Conservation (phyloP, 1,139 yeast genomes). For the Kodamaea suecica region DNA sequence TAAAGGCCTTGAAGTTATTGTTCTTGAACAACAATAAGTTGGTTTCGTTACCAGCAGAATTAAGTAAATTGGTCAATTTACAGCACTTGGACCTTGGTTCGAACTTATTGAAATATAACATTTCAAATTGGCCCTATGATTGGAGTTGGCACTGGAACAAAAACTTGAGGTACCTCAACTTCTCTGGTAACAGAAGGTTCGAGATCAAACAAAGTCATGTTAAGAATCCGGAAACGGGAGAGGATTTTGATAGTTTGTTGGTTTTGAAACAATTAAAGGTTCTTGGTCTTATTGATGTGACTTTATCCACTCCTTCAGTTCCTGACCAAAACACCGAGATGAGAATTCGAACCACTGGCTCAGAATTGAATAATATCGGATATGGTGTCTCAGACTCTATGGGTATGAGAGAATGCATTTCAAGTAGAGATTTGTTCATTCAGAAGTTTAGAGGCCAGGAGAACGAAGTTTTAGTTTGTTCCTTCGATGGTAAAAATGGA, state of each 20-base stretch:
- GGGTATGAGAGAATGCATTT: slow-evolving; percentile 65
- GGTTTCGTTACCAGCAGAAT: slow-evolving; percentile 85
- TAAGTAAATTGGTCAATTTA: slow-evolving; percentile 64
- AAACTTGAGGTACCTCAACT: slow-evolving; percentile 73
- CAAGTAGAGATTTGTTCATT: slow-evolving; percentile 79
- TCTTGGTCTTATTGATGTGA: slow-evolving; percentile 91
- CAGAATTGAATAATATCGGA: slow-evolving; percentile 71
- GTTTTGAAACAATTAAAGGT: slow-evolving; percentile 68
- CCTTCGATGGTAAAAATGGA: slow-evolving; percentile 82
- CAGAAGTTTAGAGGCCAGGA: slow-evolving; percentile 87
- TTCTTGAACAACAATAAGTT: slow-evolving; percentile 81
- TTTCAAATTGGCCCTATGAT: slow-evolving; percentile 91
- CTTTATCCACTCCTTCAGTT: slow-evolving; percentile 75
- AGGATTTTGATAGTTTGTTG: slow-evolving; percentile 72
- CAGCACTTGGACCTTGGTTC: slow-evolving; percentile 87
- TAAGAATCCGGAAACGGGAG: slow-evolving; percentile 44
- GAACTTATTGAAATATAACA: slow-evolving; percentile 84
- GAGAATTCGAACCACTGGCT: slow-evolving; percentile 91
- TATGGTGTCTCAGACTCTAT: slow-evolving; percentile 91
- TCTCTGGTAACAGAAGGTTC: slow-evolving; percentile 88
- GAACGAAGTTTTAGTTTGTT: slow-evolving; percentile 65
- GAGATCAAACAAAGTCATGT: slow-evolving; percentile 71
- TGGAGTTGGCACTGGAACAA: slow-evolving; percentile 96
- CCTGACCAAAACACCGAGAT: slow-evolving; percentile 86
- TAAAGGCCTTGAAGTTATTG: slow-evolving; percentile 57